Base-by-base conservation (phyloP, 495 filamentous ascomycete genomes). In the Astrothelium macrocarpum region DNA sequence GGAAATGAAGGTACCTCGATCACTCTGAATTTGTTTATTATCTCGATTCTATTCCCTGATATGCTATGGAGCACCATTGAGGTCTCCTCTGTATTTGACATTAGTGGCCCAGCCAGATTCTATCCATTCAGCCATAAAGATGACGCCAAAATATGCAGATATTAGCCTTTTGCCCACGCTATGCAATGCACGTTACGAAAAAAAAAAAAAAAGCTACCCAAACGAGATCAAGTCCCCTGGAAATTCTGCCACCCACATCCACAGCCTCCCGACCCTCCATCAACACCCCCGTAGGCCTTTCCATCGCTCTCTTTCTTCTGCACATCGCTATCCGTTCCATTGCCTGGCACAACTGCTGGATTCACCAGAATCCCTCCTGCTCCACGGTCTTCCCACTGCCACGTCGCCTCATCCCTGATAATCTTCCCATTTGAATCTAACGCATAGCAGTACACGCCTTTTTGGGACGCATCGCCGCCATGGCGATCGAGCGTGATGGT, bases 401-500 rank as follows among this genome's bases (percentile, higher is more conserved):
- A 70, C 65, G 78, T 79, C 59, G 75, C 77, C n/a, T 78, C 75
- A 11, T 78, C 76, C 1, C 74, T 61, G 56, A 85, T 75, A 60
- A 89, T 79, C 46, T 79, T 73, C 53, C 78, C 74, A 32, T 77
- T 69, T 14, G 76, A 74, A 59, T 85, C 78, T 66, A 95, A 74
- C 0, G 77, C 79, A 68, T 90, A 88, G 71, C 85, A 85, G 70
- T 89, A 95, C 0, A 87, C 75, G 71, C 84, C 78, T 74, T 95
- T 95, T 66, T 78, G 71, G 25, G 70, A 75, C 2, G 75, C 71
- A 45, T 81, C 71, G 0, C 90, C 89, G 34, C 91, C 91, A 10
- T 64, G 62, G 28, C 90, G 85, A 73, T 97, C 93, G 12, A 88
- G 66, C 1, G 87, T 88, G 23, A 97, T 79, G 0, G 88, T 94